A percentile compares a stretch with the other conserved stretches of the same genome.
phyloP scores from a whole-genome alignment of 192 early-diverging fungal species.

The Chytriomyces sp. region DNA sequence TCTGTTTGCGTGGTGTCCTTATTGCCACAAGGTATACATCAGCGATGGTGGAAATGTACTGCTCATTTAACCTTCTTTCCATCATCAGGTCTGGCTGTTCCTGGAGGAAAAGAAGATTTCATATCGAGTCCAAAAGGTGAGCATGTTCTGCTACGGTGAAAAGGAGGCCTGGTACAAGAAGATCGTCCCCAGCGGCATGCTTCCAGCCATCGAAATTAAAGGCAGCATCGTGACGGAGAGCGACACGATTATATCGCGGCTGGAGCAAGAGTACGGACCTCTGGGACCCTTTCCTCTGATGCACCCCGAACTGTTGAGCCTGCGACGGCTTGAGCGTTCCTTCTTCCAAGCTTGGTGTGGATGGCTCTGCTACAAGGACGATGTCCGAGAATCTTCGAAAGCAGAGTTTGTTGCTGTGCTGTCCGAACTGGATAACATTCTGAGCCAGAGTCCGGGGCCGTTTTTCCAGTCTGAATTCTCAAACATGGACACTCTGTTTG shows the following conservation, averaged over 20 bases:
- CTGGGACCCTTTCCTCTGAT: neutral
- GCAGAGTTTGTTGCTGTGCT: neutral
- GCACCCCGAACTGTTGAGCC: neutral
- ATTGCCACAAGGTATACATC: constrained; percentile 14
- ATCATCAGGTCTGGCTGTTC: constrained; percentile 7
- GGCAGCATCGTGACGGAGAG: constrained; percentile 21
- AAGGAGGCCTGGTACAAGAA: constrained; percentile 34
- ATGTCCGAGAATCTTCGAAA: neutral
- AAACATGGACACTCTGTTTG: constrained; percentile 19
- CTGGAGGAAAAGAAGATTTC: constrained; percentile 29
- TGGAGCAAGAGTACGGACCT: constrained; percentile 5
- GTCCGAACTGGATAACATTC: neutral
- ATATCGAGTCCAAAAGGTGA: constrained; percentile 6
- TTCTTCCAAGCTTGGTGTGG: constrained; percentile 22
- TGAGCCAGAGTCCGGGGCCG: neutral
- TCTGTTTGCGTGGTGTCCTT: constrained; percentile 29
- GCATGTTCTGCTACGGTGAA: constrained; percentile 36
- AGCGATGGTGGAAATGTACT: no score
- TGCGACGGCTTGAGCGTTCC: constrained; percentile 21
- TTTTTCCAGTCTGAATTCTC: constrained; percentile 7
- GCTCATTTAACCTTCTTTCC: neutral
- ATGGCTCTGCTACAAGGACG: constrained; percentile 25
- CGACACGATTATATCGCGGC: constrained; percentile 17
- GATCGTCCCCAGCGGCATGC: constrained; percentile 27
- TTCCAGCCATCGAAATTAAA: constrained; percentile 26